phyloP scores from a whole-genome alignment of 2,329 filamentous ascomycete genomes.

The Pseudogymnoascus sp. region DNA sequence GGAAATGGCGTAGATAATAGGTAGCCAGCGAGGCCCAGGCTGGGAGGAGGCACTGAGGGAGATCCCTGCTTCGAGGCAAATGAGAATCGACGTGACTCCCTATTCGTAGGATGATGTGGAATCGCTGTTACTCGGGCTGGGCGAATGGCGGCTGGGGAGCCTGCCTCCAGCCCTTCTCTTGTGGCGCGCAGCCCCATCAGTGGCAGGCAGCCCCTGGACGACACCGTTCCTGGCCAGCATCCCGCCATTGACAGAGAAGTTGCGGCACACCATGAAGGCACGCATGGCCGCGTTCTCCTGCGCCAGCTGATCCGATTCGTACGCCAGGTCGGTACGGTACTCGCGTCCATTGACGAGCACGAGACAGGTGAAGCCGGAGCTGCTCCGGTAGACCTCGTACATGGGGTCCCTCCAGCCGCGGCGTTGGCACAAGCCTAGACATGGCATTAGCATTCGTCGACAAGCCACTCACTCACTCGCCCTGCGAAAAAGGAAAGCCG shows the following conservation, averaged over 20 bases:
- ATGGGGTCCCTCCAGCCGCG: conserved; percentile 87
- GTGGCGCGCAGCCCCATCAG: conserved; percentile 28
- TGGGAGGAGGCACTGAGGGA: conserved; percentile 14
- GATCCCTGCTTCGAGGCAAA: conserved; percentile 14
- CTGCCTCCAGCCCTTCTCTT: conserved; percentile 24
- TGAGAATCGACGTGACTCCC: neutral
- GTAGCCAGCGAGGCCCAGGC: conserved; percentile 14
- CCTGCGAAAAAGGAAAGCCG: conserved; percentile 5
- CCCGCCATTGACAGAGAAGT: conserved; percentile 94
- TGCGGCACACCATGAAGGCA: conserved; percentile 94
- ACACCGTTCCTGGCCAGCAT: conserved; percentile 70
- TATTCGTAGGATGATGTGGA: conserved; percentile 27
- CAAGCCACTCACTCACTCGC: neutral
- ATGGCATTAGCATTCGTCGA: conserved; percentile 13
- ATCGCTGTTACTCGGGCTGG: conserved; percentile 29
- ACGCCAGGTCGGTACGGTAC: conserved; percentile 84
- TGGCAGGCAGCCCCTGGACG: conserved; percentile 56
- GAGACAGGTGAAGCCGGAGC: conserved; percentile 75
- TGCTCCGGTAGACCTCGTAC: conserved; percentile 73
- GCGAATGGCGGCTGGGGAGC: conserved; percentile 24
- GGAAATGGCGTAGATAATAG: conserved; percentile 13
- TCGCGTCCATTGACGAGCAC: conserved; percentile 94
- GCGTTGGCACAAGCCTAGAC: conserved; percentile 81
- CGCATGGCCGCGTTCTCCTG: conserved; percentile 92
- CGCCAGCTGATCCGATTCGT: conserved; percentile 73